Evolutionary conservation across 371 early-diverging fungal genomes (phyloP).

Genomic region (Dentiscutata heterogama): DNA sequence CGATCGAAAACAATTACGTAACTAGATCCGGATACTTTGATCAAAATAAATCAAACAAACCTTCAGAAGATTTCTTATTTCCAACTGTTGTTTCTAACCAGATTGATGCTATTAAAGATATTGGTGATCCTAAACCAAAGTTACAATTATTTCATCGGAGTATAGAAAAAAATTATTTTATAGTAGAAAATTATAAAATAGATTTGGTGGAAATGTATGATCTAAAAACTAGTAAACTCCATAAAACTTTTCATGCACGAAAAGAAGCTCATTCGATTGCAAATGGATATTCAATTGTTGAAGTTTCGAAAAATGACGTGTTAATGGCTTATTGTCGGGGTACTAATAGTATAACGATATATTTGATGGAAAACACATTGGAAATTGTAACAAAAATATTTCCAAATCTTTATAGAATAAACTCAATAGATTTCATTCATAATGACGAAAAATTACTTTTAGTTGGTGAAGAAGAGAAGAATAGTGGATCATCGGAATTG

Average conservation of each 20-base stretch:
- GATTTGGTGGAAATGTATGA: slow-evolving; percentile 11
- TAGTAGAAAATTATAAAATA: slow-evolving; percentile 24
- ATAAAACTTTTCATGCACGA: slow-evolving; percentile 9
- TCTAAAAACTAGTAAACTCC: slow-evolving; percentile 9
- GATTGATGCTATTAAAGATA: not conserved
- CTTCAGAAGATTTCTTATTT: no score
- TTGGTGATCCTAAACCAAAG: not conserved
- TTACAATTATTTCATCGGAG: not conserved
- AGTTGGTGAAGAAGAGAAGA: slow-evolving; percentile 2
- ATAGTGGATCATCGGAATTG: not conserved
- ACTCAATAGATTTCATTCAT: slow-evolving; percentile 27
- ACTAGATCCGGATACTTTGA: not conserved
- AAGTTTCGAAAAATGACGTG: slow-evolving; percentile 4
- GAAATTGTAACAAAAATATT: slow-evolving; percentile 3
- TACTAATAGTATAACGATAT: not conserved
- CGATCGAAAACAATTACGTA: not conserved
- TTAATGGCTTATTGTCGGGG: slow-evolving; percentile 30
- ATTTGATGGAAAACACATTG: slow-evolving; percentile 30
- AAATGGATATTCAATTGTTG: slow-evolving; percentile 1
- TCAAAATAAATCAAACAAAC: no score
- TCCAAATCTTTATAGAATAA: not conserved
- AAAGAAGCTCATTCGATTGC: not conserved
- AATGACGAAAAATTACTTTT: slow-evolving; percentile 35
- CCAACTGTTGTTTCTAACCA: not conserved
- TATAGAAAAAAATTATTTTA: slow-evolving; percentile 26